These are phyloP conservation scores for Aureobasidium sp. DNA, from an alignment of 2,329 filamentous ascomycete species.

Conservation along the genomic window DNA sequence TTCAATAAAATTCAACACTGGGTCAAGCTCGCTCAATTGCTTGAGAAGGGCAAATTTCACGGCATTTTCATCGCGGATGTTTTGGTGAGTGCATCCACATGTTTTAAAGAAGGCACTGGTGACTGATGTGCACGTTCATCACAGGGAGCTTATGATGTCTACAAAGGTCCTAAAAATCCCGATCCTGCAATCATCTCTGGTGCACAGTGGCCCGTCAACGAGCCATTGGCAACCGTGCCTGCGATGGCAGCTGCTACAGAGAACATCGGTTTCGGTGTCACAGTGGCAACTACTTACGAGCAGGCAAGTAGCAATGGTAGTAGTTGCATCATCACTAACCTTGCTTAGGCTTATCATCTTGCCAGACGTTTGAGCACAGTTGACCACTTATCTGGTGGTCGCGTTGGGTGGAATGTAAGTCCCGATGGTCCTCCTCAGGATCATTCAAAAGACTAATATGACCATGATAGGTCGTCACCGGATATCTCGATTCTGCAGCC, in stretches of 20 bases:
- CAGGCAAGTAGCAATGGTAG: conserved; percentile 18
- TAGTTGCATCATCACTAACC: no score
- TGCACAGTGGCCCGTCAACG: conserved; percentile 66
- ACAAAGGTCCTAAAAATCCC: conserved; percentile 46
- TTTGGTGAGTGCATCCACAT: conserved; percentile 34
- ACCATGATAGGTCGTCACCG: conserved; percentile 51
- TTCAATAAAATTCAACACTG: conserved; percentile 57
- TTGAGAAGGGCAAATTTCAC: conserved; percentile 57
- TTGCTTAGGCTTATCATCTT: conserved; percentile 50
- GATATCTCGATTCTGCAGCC: conserved; percentile 60
- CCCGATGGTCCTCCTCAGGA: not conserved
- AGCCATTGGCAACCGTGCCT: conserved; percentile 53
- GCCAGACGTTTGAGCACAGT: conserved; percentile 58
- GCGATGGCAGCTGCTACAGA: conserved; percentile 63
- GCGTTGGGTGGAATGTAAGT: conserved; percentile 26
- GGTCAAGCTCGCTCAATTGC: conserved; percentile 52
- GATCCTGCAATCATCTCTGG: conserved; percentile 29
- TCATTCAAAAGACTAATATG: not conserved
- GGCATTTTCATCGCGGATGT: conserved; percentile 63
- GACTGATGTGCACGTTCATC: not conserved
- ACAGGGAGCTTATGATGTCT: conserved; percentile 59
- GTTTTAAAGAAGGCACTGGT: conserved; percentile 21
- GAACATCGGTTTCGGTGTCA: conserved; percentile 62
- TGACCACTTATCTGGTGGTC: conserved; percentile 59
- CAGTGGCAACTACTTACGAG: conserved; percentile 61